Base-by-base conservation (phyloP, 2,329 filamentous ascomycete species). In the Epichloe bromicola region DNA sequence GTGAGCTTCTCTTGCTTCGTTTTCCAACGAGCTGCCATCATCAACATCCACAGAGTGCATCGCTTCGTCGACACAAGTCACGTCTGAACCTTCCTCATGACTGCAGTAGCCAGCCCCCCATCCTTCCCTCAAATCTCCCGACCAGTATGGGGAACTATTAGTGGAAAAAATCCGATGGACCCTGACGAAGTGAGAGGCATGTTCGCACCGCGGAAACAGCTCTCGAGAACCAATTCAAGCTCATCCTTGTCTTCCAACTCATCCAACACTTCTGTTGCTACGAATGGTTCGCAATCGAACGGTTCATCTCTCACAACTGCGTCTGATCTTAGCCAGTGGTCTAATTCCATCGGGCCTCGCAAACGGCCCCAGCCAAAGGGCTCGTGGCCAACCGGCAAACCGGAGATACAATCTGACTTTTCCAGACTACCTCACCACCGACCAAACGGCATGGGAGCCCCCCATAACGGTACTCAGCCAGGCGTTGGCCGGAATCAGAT, bases 151-250 rank as follows among this genome's bases (percentile, higher is more conserved):
- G 73, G 76, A 34, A 61, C 64, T 65, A 72, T 77, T 78, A 81
- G 75, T 69, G 73, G 74, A 59, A 68, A 60, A 60, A 73, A 78
- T 72, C 76, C 84, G 64, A 86, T 88, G 81, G 87, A 85, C 70
- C 72, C 83, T 66, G 88, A 95, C 72, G 88, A 95, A 69, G 81
- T 85, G 58, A 82, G 85, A 71, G 84, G 85, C 67, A 90, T 95
- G 79, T 88, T 94, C 67, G 84, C 87, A 78, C 86, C 88, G 63
- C 87, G 89, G 61, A 96, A 95, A 72, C 83, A 78, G 64, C 76
- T 88, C 55, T 87, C 91, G 67, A 83, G 91, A 66, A 85, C 85
- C 63, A 95, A 88, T 74, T 97, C 91, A 37, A 93, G 88, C 53
- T 95, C 89, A 4, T 95, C 90, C 44, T 75, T 94, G 56, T 86